Base-by-base conservation (phyloP, 1,139 yeast species). In the Taphrina populina region DNA sequence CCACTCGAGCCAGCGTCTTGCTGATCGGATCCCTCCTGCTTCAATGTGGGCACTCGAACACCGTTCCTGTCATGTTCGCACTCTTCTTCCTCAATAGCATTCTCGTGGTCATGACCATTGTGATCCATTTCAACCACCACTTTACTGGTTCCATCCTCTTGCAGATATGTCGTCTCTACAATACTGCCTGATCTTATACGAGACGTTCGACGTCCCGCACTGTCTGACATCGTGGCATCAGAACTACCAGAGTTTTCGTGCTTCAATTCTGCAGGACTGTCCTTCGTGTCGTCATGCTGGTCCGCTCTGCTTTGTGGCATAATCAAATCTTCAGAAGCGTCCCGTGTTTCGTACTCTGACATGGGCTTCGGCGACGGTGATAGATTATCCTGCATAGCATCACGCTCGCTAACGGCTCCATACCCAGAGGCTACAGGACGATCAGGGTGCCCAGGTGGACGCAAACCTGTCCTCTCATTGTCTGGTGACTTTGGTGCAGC, bases 351-450 rank as follows among this genome's bases (percentile, higher is more conserved):
- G 27, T 19, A 43, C 10, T 30, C 21, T 4, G 23, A 7, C 15
- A 17, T 3, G 6, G 37, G 19, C 8, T 15, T 13, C 4, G 47
- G 37, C 29, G 37, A 20, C 7, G 47, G 20, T 13, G 47, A 43
- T n/a, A 49, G 39, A 21, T 49, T 49, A 23, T 49, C 54, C 6
- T 49, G 54, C 54, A 49, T 49, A 10, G 54, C 54, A 4, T 29
- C 46, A 8, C 39, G 30, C 19, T 49, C 54, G 11, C 35, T 23
- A 10, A 46, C 39, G 32, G 46, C 36, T 8, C 54, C 54, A n/a
- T 37, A 39, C 17, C 54, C 54, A 2, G 39, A 26, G 7, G 54
- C 29, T 3, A 15, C 26, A 17, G 33, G 37, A 4, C 44, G 39
- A 32, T 49, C 54, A 13, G 46, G 46, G 17, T 39, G 54, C n/a